Conservation (phyloP, 305 asterid species). For the Solanum chacoense region DNA sequence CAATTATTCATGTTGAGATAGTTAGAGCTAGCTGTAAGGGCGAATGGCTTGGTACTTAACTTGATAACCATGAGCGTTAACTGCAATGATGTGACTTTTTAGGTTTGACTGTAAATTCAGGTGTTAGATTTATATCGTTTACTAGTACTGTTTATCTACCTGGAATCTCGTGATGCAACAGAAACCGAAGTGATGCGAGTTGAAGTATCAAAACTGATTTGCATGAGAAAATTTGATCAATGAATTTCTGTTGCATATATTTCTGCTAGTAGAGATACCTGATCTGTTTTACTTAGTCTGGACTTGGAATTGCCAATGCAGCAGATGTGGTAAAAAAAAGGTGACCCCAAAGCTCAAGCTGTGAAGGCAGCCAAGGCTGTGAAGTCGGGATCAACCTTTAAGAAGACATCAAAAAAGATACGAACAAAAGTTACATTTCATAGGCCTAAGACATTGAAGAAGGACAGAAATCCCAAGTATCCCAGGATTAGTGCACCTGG, state of each 20-base stretch:
- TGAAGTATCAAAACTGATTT: background rate
- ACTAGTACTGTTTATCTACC: background rate
- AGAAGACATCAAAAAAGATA: slow-evolving; percentile 39
- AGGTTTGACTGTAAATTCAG: background rate
- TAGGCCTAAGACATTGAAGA: slow-evolving; percentile 43
- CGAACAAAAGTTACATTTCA: slow-evolving; percentile 44
- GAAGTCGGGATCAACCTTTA: slow-evolving; percentile 19
- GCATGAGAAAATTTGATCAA: background rate
- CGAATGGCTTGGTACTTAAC: background rate
- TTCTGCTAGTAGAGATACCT: background rate
- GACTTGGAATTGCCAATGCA: background rate
- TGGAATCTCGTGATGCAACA: background rate
- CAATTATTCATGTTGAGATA: background rate
- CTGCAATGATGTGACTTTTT: background rate
- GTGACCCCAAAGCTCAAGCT: slow-evolving; percentile 47
- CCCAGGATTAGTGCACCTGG: slow-evolving; percentile 50
- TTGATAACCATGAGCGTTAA: background rate
- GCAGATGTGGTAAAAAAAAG: slow-evolving; percentile 30
- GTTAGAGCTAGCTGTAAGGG: background rate
- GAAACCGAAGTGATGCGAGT: background rate
- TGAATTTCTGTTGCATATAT: background rate
- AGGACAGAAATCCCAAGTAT: slow-evolving; percentile 42
- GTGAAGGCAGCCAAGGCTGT: slow-evolving; percentile 45
- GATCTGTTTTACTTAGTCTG: background rate
- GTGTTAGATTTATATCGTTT: background rate